phyloP scores from a whole-genome alignment of 257 asterid genomes.

The Solanum raphanifolium region DNA sequence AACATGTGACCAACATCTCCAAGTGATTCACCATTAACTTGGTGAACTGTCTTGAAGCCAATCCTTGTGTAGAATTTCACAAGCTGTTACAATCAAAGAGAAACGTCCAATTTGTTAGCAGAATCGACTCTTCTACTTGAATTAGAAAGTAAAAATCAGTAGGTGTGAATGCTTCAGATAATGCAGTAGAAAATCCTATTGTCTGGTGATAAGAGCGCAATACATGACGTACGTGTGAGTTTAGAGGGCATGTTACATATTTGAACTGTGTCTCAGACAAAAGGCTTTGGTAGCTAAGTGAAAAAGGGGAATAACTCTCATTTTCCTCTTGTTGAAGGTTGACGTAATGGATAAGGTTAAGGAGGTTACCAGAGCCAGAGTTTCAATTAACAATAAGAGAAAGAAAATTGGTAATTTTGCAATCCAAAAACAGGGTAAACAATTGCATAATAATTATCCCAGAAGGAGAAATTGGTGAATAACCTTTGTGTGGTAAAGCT shows the following conservation, averaged over 20 bases:
- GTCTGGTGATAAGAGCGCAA: background rate
- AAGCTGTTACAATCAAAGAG: conserved; percentile 41
- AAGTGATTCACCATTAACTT: conserved; percentile 62
- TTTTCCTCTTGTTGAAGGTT: background rate
- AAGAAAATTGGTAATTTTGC: background rate
- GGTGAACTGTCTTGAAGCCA: conserved; percentile 61
- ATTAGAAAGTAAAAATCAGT: background rate
- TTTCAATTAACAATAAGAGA: background rate
- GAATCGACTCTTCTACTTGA: background rate
- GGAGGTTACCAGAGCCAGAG: background rate
- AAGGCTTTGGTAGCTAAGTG: background rate
- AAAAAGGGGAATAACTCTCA: background rate
- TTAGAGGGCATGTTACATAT: background rate
- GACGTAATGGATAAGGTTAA: background rate
- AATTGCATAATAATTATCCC: background rate
- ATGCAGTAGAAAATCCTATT: too few species aligned
- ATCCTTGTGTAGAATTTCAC: conserved; percentile 73
- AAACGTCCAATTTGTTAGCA: too few species aligned
- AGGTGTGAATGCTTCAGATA: background rate
- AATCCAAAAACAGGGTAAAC: background rate
- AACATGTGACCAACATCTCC: conserved; percentile 68
- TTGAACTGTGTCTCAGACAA: background rate
- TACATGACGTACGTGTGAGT: background rate
- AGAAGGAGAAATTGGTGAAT: background rate
- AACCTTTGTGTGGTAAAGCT: conserved; percentile 82